These are phyloP conservation scores for Cercospora sp. DNA, from an alignment of 2,329 filamentous ascomycete species.

Conservation along the genomic window DNA sequence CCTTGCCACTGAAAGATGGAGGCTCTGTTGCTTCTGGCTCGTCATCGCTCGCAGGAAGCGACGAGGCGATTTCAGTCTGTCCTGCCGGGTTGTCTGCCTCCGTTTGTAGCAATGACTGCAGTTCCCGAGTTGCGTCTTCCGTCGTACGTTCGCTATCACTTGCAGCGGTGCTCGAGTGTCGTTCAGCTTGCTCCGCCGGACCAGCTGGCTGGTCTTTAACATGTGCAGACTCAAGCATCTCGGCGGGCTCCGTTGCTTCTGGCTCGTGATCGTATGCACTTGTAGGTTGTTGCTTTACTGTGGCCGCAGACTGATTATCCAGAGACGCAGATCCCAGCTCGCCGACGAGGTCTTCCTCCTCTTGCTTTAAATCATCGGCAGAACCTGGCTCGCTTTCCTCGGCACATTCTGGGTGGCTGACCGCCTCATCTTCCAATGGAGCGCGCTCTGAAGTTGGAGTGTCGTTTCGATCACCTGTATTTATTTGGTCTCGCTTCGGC, in stretches of 20 bases:
- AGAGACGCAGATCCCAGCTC: not conserved
- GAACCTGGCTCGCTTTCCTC: too few species aligned
- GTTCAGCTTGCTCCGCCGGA: not conserved
- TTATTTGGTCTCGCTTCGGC: not conserved
- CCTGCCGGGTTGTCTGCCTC: too few species aligned
- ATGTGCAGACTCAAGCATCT: not conserved
- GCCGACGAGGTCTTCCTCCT: too few species aligned
- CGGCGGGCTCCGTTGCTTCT: not conserved
- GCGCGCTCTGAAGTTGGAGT: not conserved
- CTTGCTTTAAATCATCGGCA: too few species aligned
- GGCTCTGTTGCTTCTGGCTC: not conserved
- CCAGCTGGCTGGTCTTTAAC: not conserved
- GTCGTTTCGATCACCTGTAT: not conserved
- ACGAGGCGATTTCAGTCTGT: too few species aligned
- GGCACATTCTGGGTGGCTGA: not conserved
- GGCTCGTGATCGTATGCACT: not conserved
- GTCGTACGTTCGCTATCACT: too few species aligned
- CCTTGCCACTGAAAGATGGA: not conserved
- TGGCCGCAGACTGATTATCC: not conserved
- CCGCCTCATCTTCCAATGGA: not conserved
- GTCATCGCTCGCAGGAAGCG: not conserved
- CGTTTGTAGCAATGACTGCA: too few species aligned
- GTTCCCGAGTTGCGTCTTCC: too few species aligned
- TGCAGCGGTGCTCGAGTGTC: too few species aligned
- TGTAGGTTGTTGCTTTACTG: too few species aligned